Evolutionary conservation across 768 basidiomycete species (phyloP).

Genomic region (Podaxis sp.): DNA sequence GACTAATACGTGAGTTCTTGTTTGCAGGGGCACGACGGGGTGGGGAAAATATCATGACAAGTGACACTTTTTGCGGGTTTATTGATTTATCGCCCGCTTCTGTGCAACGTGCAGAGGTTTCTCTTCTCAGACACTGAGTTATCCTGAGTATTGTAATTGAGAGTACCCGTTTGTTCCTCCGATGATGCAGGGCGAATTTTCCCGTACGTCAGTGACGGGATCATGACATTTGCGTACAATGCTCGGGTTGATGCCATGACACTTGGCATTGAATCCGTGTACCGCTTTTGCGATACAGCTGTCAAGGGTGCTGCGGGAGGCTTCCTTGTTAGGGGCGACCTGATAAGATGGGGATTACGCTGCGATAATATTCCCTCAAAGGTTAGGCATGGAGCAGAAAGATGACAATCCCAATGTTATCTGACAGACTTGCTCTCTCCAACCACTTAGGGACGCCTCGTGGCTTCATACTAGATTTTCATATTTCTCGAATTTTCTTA

Average conservation of each 20-base stretch:
- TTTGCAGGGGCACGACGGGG: not conserved
- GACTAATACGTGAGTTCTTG: not conserved
- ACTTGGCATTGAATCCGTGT: not conserved
- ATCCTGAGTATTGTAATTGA: not conserved
- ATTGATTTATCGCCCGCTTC: too few species aligned
- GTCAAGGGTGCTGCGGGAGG: not conserved
- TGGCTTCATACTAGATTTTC: not conserved
- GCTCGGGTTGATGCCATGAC: not conserved
- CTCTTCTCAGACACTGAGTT: not conserved
- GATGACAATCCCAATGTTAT: not conserved
- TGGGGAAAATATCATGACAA: not conserved
- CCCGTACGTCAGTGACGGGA: not conserved
- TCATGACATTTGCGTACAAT: not conserved
- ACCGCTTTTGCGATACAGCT: not conserved
- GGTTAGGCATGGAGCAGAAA: not conserved
- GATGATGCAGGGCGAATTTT: not conserved
- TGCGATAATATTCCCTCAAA: not conserved
- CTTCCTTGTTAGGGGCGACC: not conserved
- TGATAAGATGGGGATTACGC: not conserved
- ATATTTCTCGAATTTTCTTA: not conserved
- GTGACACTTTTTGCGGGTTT: too few species aligned
- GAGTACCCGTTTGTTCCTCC: not conserved
- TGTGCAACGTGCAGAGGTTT: not conserved
- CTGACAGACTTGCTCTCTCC: not conserved
- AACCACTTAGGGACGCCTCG: not conserved